Evolutionary conservation across 495 filamentous ascomycete genomes (phyloP), one percentile per base, ranked within the genome.

Genomic region (Penicillium macrosclerotiorum): DNA sequence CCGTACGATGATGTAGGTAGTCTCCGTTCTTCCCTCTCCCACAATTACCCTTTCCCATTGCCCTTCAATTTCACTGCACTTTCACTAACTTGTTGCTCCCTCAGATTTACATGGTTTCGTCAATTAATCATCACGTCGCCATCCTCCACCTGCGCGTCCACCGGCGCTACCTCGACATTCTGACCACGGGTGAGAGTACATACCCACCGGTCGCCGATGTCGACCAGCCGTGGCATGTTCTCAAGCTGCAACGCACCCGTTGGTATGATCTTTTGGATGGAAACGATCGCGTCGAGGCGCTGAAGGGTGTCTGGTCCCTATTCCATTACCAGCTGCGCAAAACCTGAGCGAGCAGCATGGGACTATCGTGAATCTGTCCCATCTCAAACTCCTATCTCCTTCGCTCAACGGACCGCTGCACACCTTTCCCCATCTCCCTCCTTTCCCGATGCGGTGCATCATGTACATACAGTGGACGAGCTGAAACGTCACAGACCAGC

Each of bases 121-220:
- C 83, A 3, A 69, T 96, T 38, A 89, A 90, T 63, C 89, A 94
- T 62, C 90, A 96, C 48, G 64, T 95, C 29, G 79, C 79, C 42
- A 78, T 96, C 36, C 54, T 94, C 32, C 78, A 88, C 40, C 76
- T 91, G 19, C 79, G 85, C 20, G 79, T 95, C 36, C 88, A 90
- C 45, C 66, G 68, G 14, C 64, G 69, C 12, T 81, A 94, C 47
- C 64, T 92, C 24, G 77, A 77, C 0, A 61, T 69, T 34, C 60
- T 86, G 23, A 73, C 69, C 25, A 49, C 57, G 2, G 68, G 69
- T 1, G 38, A 46, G 22, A 69, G 63, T 49, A 36, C 33, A 6
- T 57, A 60, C 54, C 44, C 59, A 3, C 37, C 69, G 0, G 74
- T 79, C 43, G 67, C 77, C 3, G 52, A 61, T 3, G 52, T 71